phyloP scores from a whole-genome alignment of 202 grass and related monocot species.

The Hordeum pubiflorum region DNA sequence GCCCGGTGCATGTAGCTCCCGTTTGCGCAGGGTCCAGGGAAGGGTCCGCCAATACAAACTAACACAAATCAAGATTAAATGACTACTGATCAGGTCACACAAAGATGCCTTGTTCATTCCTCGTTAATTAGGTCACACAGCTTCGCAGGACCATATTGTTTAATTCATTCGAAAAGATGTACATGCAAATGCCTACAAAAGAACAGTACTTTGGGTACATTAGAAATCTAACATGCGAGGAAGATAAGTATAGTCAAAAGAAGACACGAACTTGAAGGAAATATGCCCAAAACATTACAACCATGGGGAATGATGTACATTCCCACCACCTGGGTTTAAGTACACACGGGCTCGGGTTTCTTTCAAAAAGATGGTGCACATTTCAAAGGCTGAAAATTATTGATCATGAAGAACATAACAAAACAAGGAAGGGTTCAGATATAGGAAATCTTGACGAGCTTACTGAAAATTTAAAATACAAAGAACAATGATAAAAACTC shows the following conservation, averaged over 20 bases:
- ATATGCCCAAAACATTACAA: not conserved
- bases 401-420: not conserved
- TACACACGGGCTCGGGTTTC: not conserved
- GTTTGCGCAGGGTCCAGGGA: too few species aligned
- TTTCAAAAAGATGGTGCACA: not conserved
- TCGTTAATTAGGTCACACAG: not conserved
- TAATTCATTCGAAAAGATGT: not conserved
- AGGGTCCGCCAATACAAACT: not conserved
- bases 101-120: too few species aligned
- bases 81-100: not conserved
- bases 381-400: not conserved
- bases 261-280: not conserved
- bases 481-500: not conserved
- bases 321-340: not conserved
- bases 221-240: not conserved
- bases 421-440: not conserved
- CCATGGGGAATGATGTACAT: not conserved
- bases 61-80: not conserved
- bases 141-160: not conserved
- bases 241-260: not conserved
- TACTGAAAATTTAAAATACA: not conserved
- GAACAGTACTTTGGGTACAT: not conserved
- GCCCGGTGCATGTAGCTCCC: too few species aligned
- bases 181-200: conserved; percentile 12
- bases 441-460: not conserved